Percentiles rank a stretch among this genome's conserved stretches.
Conservation (phyloP, 108 stramenopile genomes). For the Nannochloropsis gaditana region DNA sequence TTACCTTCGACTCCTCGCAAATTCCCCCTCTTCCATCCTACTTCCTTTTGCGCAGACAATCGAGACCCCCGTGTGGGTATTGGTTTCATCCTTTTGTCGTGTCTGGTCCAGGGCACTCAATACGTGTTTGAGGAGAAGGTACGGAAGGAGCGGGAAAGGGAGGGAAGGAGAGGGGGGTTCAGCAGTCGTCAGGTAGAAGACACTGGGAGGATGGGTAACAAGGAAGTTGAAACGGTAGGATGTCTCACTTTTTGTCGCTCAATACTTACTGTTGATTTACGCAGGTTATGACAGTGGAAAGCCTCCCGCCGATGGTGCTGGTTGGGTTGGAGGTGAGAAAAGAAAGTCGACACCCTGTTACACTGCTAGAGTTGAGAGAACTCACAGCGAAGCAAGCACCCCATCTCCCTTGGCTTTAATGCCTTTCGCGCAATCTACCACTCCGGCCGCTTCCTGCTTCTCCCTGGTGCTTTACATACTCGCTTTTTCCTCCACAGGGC, state of each 20-base stretch:
- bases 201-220: not conserved
- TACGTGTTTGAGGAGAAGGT: slow-evolving; percentile 56
- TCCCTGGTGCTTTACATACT: not conserved
- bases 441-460: not conserved
- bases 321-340: slow-evolving; percentile 39
- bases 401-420: no score
- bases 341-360: not conserved
- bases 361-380: no score
- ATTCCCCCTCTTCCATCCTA: not conserved
- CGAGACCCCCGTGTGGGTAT: slow-evolving; percentile 42
- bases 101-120: slow-evolving; percentile 49
- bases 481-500: slow-evolving; percentile 29
- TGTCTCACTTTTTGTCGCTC: not conserved
- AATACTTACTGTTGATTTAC: not conserved
- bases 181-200: not conserved
- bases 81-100: slow-evolving; percentile 48
- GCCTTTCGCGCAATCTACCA: no score
- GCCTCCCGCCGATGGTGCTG: slow-evolving; percentile 50
- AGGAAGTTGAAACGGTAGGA: no score
- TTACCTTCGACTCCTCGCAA: not conserved
- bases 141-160: not conserved
- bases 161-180: not conserved
- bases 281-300: slow-evolving; percentile 48
- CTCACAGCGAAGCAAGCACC: no score
- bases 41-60: not conserved